A percentile compares a stretch with the other conserved stretches of the same genome.
These are phyloP conservation scores for Trichoderma sp. DNA, from an alignment of 2,329 filamentous ascomycete species.

Conservation along the genomic window DNA sequence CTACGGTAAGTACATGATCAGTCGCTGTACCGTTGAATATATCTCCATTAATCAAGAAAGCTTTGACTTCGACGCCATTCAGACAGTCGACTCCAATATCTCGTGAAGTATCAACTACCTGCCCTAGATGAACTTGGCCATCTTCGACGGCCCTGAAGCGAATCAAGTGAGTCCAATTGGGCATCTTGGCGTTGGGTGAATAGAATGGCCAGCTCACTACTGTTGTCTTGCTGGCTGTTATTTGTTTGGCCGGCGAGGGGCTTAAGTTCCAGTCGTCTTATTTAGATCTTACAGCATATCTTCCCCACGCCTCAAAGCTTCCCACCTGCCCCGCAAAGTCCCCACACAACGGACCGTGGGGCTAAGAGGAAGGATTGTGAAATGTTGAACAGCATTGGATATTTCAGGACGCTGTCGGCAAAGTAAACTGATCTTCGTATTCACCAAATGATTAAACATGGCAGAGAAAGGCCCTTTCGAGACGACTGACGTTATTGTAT, in stretches of 20 bases:
- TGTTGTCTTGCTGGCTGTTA: background rate
- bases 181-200: background rate
- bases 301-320: background rate
- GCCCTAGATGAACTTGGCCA: conserved; percentile 11
- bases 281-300: background rate
- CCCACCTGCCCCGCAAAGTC: background rate
- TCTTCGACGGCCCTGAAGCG: conserved; percentile 12
- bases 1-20: background rate
- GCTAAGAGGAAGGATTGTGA: background rate
- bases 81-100: background rate
- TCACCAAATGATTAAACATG: background rate
- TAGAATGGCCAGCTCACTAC: background rate
- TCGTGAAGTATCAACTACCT: background rate
- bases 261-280: background rate
- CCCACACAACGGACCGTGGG: background rate
- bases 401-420: background rate
- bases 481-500: conserved; percentile 28
- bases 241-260: background rate
- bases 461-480: conserved; percentile 3
- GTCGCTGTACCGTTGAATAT: background rate
- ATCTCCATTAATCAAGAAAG: background rate
- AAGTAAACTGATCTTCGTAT: background rate
- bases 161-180: conserved; percentile 9
- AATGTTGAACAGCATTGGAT: background rate
- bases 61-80: background rate